Conservation (phyloP, 768 basidiomycete species). For the Podaxis sp. region DNA sequence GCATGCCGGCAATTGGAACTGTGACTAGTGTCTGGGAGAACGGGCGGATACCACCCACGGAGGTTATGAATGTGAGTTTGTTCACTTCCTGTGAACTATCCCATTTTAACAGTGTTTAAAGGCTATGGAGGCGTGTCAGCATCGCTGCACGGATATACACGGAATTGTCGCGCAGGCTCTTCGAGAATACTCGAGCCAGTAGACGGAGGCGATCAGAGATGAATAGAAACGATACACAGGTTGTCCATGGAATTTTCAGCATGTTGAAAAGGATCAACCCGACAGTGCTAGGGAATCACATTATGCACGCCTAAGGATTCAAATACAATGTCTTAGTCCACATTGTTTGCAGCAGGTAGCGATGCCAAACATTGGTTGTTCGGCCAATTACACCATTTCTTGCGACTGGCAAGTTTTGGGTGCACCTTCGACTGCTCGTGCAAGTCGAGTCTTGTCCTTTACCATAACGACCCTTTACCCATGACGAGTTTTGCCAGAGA, state of each 20-base stretch:
- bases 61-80: conserved; percentile 55
- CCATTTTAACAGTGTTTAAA: conserved; percentile 25
- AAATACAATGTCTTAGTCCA: no score
- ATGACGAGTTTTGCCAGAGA: conserved; percentile 41
- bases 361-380: conserved; percentile 6
- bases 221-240: neutral
- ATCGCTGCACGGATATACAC: conserved; percentile 74
- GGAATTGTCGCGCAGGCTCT: conserved; percentile 72
- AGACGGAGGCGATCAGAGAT: neutral
- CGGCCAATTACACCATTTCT: neutral
- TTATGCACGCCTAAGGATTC: no score
- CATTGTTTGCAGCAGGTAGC: neutral
- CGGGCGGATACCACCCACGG: conserved; percentile 57
- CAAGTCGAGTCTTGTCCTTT: neutral
- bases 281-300: no score
- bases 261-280: no score
- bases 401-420: neutral
- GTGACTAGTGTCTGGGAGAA: conserved; percentile 88
- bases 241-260: neutral
- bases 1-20: conserved; percentile 84
- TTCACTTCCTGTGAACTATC: conserved; percentile 3
- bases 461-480: conserved; percentile 14
- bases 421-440: neutral
- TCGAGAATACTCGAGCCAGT: conserved; percentile 32
- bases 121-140: conserved; percentile 73